phyloP scores from a whole-genome alignment of 495 filamentous ascomycete genomes.

The Talaromyces wortmannii region DNA sequence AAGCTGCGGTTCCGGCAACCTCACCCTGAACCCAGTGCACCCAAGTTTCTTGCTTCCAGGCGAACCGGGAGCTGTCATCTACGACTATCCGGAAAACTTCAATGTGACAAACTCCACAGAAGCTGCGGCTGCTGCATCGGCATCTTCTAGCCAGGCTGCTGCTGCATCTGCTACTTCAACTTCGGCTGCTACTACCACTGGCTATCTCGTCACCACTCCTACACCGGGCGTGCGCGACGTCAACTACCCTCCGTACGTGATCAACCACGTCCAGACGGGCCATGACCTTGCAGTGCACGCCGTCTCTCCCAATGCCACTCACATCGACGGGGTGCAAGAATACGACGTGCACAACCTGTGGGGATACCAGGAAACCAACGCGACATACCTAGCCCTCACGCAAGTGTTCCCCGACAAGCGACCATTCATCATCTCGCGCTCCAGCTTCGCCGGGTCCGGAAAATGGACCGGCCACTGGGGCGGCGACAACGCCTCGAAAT shows the following conservation, averaged over 20 bases:
- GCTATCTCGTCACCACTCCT: slow-evolving; percentile 45
- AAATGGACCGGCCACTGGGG: slow-evolving; percentile 84
- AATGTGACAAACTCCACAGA: slow-evolving; percentile 63
- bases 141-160: slow-evolving; percentile 41
- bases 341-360: slow-evolving; percentile 79
- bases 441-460: slow-evolving; percentile 76
- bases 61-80: slow-evolving; percentile 51
- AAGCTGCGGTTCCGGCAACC: slow-evolving; percentile 63
- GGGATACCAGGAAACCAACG: slow-evolving; percentile 71
- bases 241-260: slow-evolving; percentile 73
- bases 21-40: slow-evolving; percentile 65
- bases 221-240: slow-evolving; percentile 65
- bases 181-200: slow-evolving; percentile 27
- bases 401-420: slow-evolving; percentile 58
- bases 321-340: slow-evolving; percentile 61
- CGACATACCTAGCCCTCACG: slow-evolving; percentile 69
- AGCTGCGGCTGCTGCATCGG: slow-evolving; percentile 50
- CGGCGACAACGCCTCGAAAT: slow-evolving; percentile 69
- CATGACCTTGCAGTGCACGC: slow-evolving; percentile 71
- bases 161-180: slow-evolving; percentile 26
- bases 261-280: slow-evolving; percentile 61
- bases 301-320: slow-evolving; percentile 71
- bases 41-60: slow-evolving; percentile 62
- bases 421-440: slow-evolving; percentile 81
- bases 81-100: slow-evolving; percentile 67